Evolutionary conservation across 352 stramenopile genomes (phyloP).

Genomic region (Hyaloperonospora arabidopsidis): DNA sequence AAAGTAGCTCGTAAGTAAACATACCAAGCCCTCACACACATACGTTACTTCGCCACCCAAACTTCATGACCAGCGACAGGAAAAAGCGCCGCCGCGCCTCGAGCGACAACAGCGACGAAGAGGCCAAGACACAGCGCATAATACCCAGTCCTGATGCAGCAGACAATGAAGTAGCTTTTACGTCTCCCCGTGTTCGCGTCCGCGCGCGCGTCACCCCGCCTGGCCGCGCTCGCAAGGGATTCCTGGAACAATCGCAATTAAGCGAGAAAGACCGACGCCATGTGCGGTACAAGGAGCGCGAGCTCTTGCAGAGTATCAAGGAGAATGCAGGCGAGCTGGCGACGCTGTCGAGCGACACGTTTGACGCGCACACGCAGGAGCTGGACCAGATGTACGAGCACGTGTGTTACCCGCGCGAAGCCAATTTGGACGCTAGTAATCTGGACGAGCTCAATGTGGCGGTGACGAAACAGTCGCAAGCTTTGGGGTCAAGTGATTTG

Average conservation of each 20-base stretch:
- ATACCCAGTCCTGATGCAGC: background rate
- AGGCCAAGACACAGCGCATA: conserved; percentile 13
- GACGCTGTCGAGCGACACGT: conserved; percentile 50
- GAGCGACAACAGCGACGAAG: conserved; percentile 20
- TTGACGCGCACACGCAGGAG: conserved; percentile 50
- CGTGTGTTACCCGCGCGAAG: conserved; percentile 74
- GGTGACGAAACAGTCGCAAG: conserved; percentile 65
- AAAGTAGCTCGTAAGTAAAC: too few relatives aligned
- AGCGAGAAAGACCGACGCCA: conserved; percentile 63
- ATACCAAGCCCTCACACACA: too few relatives aligned
- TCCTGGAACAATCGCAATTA: conserved; percentile 61
- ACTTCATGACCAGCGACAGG: background rate
- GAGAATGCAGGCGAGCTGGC: conserved; percentile 63
- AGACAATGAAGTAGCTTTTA: too few relatives aligned
- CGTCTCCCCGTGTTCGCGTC: background rate
- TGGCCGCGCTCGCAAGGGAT: conserved; percentile 28
- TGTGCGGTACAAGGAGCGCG: conserved; percentile 68
- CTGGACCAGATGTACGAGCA: conserved; percentile 71
- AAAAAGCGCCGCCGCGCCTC: conserved; percentile 12
- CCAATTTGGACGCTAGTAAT: conserved; percentile 75
- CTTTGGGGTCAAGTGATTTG: conserved; percentile 59
- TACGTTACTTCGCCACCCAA: too few relatives aligned
- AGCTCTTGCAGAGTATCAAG: conserved; percentile 63
- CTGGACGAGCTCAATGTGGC: conserved; percentile 76
- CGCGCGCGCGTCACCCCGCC: conserved; percentile 6